These are phyloP conservation scores for Fusarium incarnatum DNA, from an alignment of 2,329 filamentous ascomycete species.

Conservation along the genomic window DNA sequence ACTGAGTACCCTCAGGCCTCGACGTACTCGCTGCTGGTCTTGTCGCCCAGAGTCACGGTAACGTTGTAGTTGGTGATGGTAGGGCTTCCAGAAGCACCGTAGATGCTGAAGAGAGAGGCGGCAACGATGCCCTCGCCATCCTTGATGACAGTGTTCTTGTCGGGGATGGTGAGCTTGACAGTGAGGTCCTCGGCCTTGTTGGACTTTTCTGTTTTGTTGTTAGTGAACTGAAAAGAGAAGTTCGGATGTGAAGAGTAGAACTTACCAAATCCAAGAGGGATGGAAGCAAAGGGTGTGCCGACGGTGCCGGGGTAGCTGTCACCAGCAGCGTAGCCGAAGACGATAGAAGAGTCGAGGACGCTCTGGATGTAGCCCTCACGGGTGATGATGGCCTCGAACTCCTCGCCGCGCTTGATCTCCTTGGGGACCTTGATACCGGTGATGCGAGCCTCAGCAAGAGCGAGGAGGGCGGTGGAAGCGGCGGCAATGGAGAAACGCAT, in stretches of 20 bases:
- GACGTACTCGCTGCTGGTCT: slow-evolving; percentile 43
- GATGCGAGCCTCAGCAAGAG: slow-evolving; percentile 55
- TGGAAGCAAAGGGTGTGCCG: slow-evolving; percentile 45
- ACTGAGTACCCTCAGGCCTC: neutral
- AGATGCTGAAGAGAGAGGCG: slow-evolving; percentile 48
- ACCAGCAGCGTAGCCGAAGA: slow-evolving; percentile 53
- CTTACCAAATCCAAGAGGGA: slow-evolving; percentile 54
- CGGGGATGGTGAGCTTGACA: slow-evolving; percentile 46
- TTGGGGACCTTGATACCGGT: slow-evolving; percentile 56
- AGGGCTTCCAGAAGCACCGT: slow-evolving; percentile 42
- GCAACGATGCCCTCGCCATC: slow-evolving; percentile 44
- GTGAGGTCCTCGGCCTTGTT: slow-evolving; percentile 47
- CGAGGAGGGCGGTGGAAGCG: slow-evolving; percentile 44
- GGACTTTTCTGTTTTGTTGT: neutral
- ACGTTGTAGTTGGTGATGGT: slow-evolving; percentile 44
- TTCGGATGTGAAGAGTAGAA: neutral
- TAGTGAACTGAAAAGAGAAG: neutral
- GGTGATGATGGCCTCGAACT: slow-evolving; percentile 54
- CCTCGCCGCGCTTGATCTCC: slow-evolving; percentile 53
- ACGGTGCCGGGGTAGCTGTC: slow-evolving; percentile 47
- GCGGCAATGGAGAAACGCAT: slow-evolving; percentile 46
- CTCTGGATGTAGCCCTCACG: slow-evolving; percentile 59
- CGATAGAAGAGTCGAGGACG: slow-evolving; percentile 58
- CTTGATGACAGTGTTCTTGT: neutral
- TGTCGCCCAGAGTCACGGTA: slow-evolving; percentile 37